Percentiles rank a stretch among this genome's conserved stretches.
phyloP scores from a whole-genome alignment of 768 basidiomycete genomes.

The Russula olivacea region DNA sequence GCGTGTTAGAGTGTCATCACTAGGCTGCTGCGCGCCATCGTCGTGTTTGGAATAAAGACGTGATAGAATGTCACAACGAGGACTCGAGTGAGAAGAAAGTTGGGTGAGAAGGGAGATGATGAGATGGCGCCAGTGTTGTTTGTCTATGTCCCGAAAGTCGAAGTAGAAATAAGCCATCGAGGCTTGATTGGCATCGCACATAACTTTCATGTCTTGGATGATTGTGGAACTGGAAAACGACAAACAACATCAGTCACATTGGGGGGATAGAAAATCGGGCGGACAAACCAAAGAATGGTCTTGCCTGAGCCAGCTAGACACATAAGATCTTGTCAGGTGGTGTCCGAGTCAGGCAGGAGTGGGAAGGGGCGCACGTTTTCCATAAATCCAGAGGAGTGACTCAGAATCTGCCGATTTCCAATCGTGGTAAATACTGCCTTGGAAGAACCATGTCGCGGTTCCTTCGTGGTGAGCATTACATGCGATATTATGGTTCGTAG shows the following conservation, averaged over 20 bases:
- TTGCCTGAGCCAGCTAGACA: conserved; percentile 10
- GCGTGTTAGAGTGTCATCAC: not conserved
- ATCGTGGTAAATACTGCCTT: not conserved
- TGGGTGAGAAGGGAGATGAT: conserved; percentile 7
- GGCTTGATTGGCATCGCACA: not conserved
- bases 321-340: not conserved
- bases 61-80: not conserved
- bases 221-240: conserved; percentile 4
- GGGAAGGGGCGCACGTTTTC: conserved; percentile 1
- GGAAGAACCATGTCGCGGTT: conserved; percentile 5
- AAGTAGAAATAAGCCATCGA: conserved; percentile 4
- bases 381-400: not conserved
- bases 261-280: too few species aligned
- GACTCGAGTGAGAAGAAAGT: not conserved
- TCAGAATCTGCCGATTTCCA: not conserved
- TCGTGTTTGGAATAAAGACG: not conserved
- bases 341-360: too few species aligned
- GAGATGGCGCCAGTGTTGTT: not conserved
- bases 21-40: not conserved
- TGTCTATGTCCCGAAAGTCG: not conserved
- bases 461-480: not conserved
- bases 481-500: not conserved
- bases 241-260: not conserved
- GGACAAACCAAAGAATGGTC: not conserved
- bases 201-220: not conserved